Conservation (phyloP, 2,329 filamentous ascomycete genomes). For the Xenoacremonium recifei region DNA sequence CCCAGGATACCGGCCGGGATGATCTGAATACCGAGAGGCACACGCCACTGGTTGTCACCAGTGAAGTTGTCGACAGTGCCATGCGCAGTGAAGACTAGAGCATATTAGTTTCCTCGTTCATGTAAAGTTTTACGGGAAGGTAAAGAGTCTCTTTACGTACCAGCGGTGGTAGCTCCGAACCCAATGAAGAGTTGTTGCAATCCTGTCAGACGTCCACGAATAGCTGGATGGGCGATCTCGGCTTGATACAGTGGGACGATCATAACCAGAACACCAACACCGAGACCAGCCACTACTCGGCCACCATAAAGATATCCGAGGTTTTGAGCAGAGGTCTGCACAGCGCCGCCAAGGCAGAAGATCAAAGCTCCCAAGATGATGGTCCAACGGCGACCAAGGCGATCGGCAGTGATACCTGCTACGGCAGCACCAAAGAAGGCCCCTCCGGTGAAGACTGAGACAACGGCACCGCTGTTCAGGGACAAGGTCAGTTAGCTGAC, state of each 20-base stretch:
- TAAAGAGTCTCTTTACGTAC: too few species aligned
- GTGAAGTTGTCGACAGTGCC: constrained; percentile 1
- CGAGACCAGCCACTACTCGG: constrained; percentile 65
- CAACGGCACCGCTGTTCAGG: constrained; percentile 34
- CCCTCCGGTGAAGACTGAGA: constrained; percentile 72
- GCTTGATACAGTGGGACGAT: constrained; percentile 65
- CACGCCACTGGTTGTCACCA: too few species aligned
- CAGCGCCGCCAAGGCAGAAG: constrained; percentile 68
- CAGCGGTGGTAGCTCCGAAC: too few species aligned
- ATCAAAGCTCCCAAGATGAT: constrained; percentile 68
- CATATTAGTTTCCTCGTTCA: too few species aligned
- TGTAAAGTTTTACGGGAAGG: too few species aligned
- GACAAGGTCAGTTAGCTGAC: too few species aligned
- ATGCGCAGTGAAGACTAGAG: neutral
- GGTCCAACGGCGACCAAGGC: constrained; percentile 65
- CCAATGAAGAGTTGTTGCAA: constrained; percentile 78
- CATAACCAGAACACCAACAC: constrained; percentile 23
- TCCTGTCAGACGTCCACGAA: constrained; percentile 69
- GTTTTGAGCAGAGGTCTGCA: constrained; percentile 66
- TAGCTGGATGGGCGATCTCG: constrained; percentile 73
- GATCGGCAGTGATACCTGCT: constrained; percentile 63
- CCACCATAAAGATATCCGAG: constrained; percentile 66
- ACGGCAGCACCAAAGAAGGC: constrained; percentile 69
- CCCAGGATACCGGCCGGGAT: constrained; percentile 2
- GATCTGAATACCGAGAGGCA: constrained; percentile 7